These are phyloP conservation scores for Podochytrium sp. DNA, from an alignment of 192 early-diverging fungal genomes.

Conservation along the genomic window DNA sequence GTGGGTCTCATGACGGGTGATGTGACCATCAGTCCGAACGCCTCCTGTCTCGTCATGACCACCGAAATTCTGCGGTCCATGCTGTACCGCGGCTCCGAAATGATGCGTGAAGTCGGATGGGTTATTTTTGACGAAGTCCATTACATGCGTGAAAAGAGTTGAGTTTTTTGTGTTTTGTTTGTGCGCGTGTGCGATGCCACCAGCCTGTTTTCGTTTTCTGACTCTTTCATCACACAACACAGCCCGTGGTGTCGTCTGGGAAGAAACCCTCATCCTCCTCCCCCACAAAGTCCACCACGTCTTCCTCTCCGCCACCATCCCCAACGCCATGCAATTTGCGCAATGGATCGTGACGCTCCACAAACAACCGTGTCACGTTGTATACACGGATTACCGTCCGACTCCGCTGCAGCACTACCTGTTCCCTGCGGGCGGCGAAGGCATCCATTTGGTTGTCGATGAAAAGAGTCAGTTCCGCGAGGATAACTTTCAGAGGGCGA, in stretches of 20 bases:
- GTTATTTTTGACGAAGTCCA: conserved; percentile 99
- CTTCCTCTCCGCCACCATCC: conserved; percentile 97
- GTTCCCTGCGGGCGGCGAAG: conserved; percentile 88
- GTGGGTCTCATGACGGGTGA: conserved; percentile 99
- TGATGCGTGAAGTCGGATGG: conserved; percentile 97
- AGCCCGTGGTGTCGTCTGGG: conserved; percentile 98
- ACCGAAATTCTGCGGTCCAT: conserved; percentile 98
- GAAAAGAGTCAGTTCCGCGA: conserved; percentile 94
- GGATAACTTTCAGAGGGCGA: conserved; percentile 93
- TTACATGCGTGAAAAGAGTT: conserved; percentile 94
- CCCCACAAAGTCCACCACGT: conserved; percentile 92
- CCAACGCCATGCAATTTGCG: conserved; percentile 98
- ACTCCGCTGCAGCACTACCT: conserved; percentile 97
- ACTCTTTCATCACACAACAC: conserved; percentile 11
- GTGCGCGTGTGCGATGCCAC: no score
- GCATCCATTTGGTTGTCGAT: conserved; percentile 95
- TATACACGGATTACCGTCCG: conserved; percentile 96
- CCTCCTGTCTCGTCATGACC: conserved; percentile 96
- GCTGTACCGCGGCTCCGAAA: conserved; percentile 95
- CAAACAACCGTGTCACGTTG: conserved; percentile 96
- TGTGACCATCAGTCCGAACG: conserved; percentile 92
- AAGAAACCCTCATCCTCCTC: conserved; percentile 95
- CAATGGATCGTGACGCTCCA: conserved; percentile 97
- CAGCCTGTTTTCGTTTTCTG: background rate
- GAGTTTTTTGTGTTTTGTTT: background rate